Evolutionary conservation across 1,284 basidiomycete genomes (phyloP).

Genomic region (Fomitopsis betulina): DNA sequence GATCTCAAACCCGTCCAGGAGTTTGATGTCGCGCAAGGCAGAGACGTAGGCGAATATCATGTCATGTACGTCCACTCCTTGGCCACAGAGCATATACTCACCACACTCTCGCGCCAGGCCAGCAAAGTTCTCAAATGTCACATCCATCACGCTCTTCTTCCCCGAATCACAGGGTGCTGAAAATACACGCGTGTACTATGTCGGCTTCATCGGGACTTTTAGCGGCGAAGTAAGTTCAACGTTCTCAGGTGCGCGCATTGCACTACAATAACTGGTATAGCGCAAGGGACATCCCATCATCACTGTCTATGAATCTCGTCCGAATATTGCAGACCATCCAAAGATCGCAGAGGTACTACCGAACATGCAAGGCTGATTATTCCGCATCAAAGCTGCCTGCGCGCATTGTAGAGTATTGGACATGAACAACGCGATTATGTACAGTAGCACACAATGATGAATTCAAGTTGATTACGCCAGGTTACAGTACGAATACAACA

Average conservation of each 20-base stretch:
- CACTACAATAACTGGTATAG: conserved; percentile 29
- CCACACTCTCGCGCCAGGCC: conserved; percentile 33
- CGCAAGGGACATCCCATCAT: conserved; percentile 65
- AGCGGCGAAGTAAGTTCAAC: conserved; percentile 49
- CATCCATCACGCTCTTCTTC: conserved; percentile 70
- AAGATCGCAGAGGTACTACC: conserved; percentile 59
- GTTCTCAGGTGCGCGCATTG: background rate
- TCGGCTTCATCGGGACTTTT: conserved; percentile 80
- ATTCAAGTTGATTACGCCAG: too few species aligned
- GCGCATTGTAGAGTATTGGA: background rate
- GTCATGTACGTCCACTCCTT: conserved; percentile 31
- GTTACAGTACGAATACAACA: too few species aligned
- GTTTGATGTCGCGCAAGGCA: conserved; percentile 58
- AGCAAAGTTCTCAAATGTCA: conserved; percentile 73
- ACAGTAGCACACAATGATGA: background rate
- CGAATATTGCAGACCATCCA: conserved; percentile 75
- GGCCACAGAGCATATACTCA: background rate
- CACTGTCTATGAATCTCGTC: conserved; percentile 75
- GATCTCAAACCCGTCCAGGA: conserved; percentile 63
- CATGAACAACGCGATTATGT: background rate
- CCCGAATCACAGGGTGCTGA: conserved; percentile 71
- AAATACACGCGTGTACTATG: conserved; percentile 64
- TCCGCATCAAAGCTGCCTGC: background rate
- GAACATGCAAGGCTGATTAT: conserved; percentile 38
- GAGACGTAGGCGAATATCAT: conserved; percentile 79